A percentile compares a stretch with the other conserved stretches of the same genome.
Conservation (phyloP, 164 flowering plant species). For the Aristolochia fimbriata region DNA sequence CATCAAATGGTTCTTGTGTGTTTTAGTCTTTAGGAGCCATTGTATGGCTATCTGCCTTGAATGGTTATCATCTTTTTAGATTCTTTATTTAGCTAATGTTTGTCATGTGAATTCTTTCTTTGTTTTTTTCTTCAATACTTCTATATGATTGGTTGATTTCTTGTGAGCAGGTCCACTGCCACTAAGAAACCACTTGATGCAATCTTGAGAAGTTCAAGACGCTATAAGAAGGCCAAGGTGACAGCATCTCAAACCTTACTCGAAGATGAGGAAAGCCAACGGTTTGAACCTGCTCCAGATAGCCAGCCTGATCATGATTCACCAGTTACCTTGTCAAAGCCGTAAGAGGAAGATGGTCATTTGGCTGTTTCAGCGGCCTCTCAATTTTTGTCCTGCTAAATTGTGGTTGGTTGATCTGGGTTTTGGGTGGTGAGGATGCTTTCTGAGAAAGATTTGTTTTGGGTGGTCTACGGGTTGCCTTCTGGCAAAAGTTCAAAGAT, state of each 20-base stretch:
- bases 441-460: neutral
- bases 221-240: constrained; percentile 55
- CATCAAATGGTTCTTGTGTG: too few relatives aligned
- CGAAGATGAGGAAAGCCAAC: constrained; percentile 34
- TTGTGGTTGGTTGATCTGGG: neutral
- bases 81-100: too few relatives aligned
- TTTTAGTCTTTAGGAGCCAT: too few relatives aligned
- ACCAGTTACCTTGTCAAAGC: neutral
- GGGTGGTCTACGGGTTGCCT: neutral
- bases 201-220: constrained; percentile 45
- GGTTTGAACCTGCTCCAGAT: constrained; percentile 42
- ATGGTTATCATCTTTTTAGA: too few relatives aligned
- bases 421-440: neutral
- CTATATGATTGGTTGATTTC: neutral
- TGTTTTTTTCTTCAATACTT: neutral
- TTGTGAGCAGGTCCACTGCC: neutral
- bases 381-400: neutral
- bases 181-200: constrained; percentile 18
- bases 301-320: constrained; percentile 17
- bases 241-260: constrained; percentile 40
- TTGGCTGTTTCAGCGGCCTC: neutral
- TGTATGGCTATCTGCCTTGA: too few relatives aligned
- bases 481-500: neutral
- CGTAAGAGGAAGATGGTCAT: neutral
- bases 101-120: too few relatives aligned